These are phyloP conservation scores for Cucurbita argyrosperma DNA, from an alignment of 306 rosid species.

Conservation along the genomic window DNA sequence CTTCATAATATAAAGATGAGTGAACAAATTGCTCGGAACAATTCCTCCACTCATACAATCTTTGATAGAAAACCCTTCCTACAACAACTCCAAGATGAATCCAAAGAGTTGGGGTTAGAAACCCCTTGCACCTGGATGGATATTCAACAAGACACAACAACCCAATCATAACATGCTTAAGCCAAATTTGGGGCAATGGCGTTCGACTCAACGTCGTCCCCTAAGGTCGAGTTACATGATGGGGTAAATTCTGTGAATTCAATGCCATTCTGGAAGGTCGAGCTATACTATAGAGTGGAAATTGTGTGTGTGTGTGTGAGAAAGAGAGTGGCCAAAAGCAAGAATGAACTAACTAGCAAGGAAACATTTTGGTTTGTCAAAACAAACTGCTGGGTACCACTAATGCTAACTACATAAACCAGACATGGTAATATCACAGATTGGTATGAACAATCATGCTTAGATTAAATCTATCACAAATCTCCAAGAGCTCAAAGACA, in stretches of 20 bases:
- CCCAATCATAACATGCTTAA: no score
- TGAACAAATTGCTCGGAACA: no score
- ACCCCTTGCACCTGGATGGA: no score
- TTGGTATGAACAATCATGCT: not conserved
- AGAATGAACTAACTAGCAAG: not conserved
- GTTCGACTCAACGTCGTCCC: not conserved
- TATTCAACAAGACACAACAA: no score
- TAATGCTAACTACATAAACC: not conserved
- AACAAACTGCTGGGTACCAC: not conserved
- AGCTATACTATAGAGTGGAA: not conserved
- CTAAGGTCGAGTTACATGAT: not conserved
- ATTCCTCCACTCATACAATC: no score
- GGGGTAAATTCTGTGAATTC: not conserved
- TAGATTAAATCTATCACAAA: not conserved
- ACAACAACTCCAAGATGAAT: no score
- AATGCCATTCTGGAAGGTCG: not conserved
- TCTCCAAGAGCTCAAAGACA: not conserved
- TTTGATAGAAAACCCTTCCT: no score
- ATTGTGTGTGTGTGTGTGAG: not conserved
- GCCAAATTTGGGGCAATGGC: not conserved
- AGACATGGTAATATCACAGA: not conserved
- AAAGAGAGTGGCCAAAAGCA: not conserved
- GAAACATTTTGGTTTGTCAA: not conserved
- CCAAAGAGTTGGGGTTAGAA: no score
- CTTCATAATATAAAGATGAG: no score